A percentile compares a stretch with the other conserved stretches of the same genome.
Conservation (phyloP, 1,284 basidiomycete species). For the Pholiota adiposa region DNA sequence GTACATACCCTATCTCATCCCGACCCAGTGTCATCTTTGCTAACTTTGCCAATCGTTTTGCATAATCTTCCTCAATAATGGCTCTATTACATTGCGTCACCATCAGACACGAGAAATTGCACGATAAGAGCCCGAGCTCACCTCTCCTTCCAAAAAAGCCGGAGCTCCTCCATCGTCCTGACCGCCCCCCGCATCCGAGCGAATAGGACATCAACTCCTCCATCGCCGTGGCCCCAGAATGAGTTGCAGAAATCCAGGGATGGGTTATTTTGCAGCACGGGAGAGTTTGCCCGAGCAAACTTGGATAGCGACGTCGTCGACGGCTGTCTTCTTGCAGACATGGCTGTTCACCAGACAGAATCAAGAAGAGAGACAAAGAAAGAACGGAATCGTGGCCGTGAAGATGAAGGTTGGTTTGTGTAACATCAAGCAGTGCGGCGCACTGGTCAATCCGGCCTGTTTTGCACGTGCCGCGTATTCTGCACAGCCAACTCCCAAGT, state of each 20-base stretch:
- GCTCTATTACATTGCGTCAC: slow-evolving; percentile 51
- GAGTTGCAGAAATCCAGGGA: slow-evolving; percentile 93
- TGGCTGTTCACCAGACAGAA: slow-evolving; percentile 24
- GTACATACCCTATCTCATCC: slow-evolving; percentile 88
- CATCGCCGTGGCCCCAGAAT: slow-evolving; percentile 91
- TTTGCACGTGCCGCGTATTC: slow-evolving; percentile 1
- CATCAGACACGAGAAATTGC: slow-evolving; percentile 2
- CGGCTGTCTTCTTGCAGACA: slow-evolving; percentile 70
- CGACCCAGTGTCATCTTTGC: slow-evolving; percentile 79
- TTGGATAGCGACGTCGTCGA: slow-evolving; percentile 76
- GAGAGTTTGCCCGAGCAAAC: slow-evolving; percentile 61
- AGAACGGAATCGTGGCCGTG: slow-evolving; percentile 1
- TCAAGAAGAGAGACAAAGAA: slow-evolving; percentile 11
- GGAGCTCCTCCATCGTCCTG: slow-evolving; percentile 90
- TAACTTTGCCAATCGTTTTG: slow-evolving; percentile 85
- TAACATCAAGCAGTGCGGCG: neutral
- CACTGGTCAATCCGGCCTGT: neutral
- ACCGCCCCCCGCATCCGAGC: slow-evolving; percentile 84
- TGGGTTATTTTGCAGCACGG: slow-evolving; percentile 48
- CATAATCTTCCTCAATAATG: slow-evolving; percentile 93
- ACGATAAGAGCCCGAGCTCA: slow-evolving; percentile 38
- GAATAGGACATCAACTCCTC: slow-evolving; percentile 90
- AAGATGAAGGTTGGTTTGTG: slow-evolving; percentile 3
- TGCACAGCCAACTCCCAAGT: neutral
- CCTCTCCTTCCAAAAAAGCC: slow-evolving; percentile 90